phyloP scores from a whole-genome alignment of 1,139 yeast genomes.

The Scheffersomyces segobiensis region DNA sequence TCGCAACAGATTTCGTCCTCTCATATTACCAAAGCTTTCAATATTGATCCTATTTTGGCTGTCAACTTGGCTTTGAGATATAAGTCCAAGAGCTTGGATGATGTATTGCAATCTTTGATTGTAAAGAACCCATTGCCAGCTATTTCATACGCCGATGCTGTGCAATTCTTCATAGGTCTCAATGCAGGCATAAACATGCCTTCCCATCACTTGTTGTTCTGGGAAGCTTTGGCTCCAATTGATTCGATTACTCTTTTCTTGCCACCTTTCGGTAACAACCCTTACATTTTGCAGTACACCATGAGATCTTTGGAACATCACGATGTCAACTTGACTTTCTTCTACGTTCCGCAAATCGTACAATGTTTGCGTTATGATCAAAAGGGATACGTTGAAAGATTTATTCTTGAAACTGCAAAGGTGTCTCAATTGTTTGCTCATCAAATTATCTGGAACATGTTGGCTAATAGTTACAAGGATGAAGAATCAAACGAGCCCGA shows the following conservation, averaged over 20 bases:
- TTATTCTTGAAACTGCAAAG: conserved; percentile 88
- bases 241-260: conserved; percentile 83
- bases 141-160: conserved; percentile 61
- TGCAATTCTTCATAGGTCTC: conserved; percentile 54
- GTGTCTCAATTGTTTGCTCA: conserved; percentile 92
- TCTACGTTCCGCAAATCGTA: conserved; percentile 97
- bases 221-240: conserved; percentile 80
- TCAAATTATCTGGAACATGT: conserved; percentile 97
- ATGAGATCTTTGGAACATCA: conserved; percentile 88
- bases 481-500: conserved; percentile 85
- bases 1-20: conserved; percentile 33
- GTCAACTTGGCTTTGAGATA: conserved; percentile 67
- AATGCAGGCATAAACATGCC: conserved; percentile 43
- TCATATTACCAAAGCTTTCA: conserved; percentile 56
- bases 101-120: conserved; percentile 49
- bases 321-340: conserved; percentile 86
- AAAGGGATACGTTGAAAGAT: conserved; percentile 83
- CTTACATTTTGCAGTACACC: conserved; percentile 78
- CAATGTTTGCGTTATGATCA: conserved; percentile 84
- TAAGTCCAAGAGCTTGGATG: conserved; percentile 42
- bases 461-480: conserved; percentile 89
- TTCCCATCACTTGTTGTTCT: conserved; percentile 56
- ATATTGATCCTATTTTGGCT: conserved; percentile 71
- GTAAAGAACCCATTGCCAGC: conserved; percentile 62
- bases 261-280: conserved; percentile 70